Evolutionary conservation across 805 yeast genomes (phyloP), one percentile per base, ranked within the genome.

Genomic region (Suhomyces canberraensis): DNA sequence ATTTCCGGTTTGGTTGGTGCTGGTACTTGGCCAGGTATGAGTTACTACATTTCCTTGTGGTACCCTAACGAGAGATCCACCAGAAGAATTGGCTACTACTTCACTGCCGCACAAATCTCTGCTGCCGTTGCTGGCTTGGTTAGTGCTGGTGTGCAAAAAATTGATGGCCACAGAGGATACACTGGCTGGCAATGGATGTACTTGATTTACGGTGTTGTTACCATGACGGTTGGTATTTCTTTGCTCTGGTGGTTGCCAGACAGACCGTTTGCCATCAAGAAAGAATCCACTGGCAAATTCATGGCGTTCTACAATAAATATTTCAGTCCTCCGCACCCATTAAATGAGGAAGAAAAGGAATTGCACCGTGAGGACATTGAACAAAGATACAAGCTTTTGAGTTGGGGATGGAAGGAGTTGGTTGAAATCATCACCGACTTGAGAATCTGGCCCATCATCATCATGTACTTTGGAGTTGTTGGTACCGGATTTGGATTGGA

Each of bases 391-490:
- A 59, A 50, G 30, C 59, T 62, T 19, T 37, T 60, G 22, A 44
- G 55, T 4, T 87, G 93, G 91, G 71, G 71, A 0, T 65, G 76
- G 67, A 64, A 57, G 25, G 91, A 85, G 41, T 66, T 87, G 20
- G 49, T 60, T 28, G 57, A 54, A 7, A 73, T 87, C 27, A 46
- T 84, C 16, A 49, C 67, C 21, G 95, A 88, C 54, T 51, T 72
- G 30, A 70, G 93, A 45, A 68, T 82, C 28, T 86, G 90, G 90
- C 93, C 95, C 1, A 60, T 88, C 41, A 67, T 85, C 30, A 68
- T 87, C 62, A 87, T 87, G 95, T 87, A 87, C 61, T 88, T 87
- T 56, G 96, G 95, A 14, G 95, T 84, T 15, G 95, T 87, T 17
- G 96, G 95, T 31, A 78, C 87, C n/a, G 96, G 96, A 1, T 81